Conservation (phyloP, 2,329 filamentous ascomycete genomes). For the Magnaporthiopsis rhizophila region DNA sequence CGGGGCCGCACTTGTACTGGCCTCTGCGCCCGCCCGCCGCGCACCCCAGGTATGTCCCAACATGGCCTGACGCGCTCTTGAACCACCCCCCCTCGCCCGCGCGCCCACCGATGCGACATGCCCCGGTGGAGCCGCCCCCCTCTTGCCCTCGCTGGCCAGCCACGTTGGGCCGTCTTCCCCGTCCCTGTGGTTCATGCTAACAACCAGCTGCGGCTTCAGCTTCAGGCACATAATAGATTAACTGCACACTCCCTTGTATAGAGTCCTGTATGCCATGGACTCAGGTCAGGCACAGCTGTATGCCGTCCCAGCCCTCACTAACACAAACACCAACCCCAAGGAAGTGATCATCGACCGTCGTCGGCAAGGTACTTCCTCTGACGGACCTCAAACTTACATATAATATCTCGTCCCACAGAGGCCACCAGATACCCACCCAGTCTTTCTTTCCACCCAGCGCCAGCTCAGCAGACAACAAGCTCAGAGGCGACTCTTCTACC, state of each 20-base stretch:
- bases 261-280: slow-evolving; percentile 37
- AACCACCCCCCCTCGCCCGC: neutral
- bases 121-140: slow-evolving; percentile 19
- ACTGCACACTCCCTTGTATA: slow-evolving; percentile 24
- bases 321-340: neutral
- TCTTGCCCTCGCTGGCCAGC: slow-evolving; percentile 16
- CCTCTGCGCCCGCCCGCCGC: slow-evolving; percentile 26
- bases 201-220: slow-evolving; percentile 23
- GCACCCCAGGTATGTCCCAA: slow-evolving; percentile 32
- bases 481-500: slow-evolving; percentile 33
- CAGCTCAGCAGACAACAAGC: neutral
- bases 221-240: slow-evolving; percentile 28
- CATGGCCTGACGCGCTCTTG: slow-evolving; percentile 18
- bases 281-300: slow-evolving; percentile 45
- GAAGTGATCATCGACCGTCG: neutral
- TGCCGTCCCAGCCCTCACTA: slow-evolving; percentile 17
- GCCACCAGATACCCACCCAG: slow-evolving; percentile 35
- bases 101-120: neutral
- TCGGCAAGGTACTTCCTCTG: slow-evolving; percentile 25
- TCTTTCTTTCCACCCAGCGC: neutral
- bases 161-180: slow-evolving; percentile 21
- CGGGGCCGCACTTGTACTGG: slow-evolving; percentile 11
- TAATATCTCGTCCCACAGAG: neutral
- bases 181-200: slow-evolving; percentile 31
- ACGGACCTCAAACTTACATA: neutral